phyloP scores from a whole-genome alignment of 352 stramenopile species.

The Phytophthora melonis region DNA sequence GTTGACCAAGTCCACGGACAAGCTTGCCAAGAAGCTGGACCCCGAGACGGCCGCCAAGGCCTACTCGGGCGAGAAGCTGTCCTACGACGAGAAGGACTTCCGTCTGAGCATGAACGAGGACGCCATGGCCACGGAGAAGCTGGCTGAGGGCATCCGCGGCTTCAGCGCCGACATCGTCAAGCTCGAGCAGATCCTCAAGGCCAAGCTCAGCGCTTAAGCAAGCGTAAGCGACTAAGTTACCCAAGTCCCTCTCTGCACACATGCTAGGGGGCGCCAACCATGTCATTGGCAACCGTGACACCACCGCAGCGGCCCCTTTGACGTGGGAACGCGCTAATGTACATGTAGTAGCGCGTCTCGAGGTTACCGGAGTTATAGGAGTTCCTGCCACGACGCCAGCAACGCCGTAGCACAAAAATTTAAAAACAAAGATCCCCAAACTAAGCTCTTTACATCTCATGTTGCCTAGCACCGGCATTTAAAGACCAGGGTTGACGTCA shows the following conservation, averaged over 20 bases:
- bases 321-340: constrained; percentile 2
- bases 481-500: not conserved
- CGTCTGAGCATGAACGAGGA: constrained; percentile 99
- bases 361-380: constrained; percentile 26
- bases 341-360: constrained; percentile 1
- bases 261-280: not conserved
- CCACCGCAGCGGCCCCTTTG: not conserved
- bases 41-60: constrained; percentile 68
- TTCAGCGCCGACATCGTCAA: constrained; percentile 98
- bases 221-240: not conserved
- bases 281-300: not conserved
- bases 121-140: constrained; percentile 97
- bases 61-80: constrained; percentile 85
- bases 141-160: constrained; percentile 97
- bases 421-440: constrained; percentile 16
- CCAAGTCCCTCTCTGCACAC: not conserved
- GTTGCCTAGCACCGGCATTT: not conserved
- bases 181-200: constrained; percentile 98
- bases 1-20: constrained; percentile 79
- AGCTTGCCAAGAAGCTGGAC: constrained; percentile 89
- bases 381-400: constrained; percentile 15
- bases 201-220: constrained; percentile 91
- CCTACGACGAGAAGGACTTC: constrained; percentile 95
- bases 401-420: constrained; percentile 22
- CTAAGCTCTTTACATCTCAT: not conserved